Conservation (phyloP, 2,329 filamentous ascomycete species). For the Aspergillus melleus region DNA sequence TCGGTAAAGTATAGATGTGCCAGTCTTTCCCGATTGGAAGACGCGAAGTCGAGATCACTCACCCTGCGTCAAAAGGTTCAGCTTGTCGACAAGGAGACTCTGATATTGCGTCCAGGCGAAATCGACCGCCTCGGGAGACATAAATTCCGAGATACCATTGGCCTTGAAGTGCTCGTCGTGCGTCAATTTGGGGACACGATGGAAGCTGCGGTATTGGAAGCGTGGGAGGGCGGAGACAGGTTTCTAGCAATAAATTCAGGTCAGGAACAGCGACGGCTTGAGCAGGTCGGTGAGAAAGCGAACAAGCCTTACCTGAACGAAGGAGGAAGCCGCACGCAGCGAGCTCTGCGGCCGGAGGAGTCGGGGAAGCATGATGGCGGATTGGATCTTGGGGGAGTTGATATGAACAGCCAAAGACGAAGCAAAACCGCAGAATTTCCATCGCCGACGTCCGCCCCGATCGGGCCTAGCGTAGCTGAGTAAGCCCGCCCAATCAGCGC, state of each 20-base stretch:
- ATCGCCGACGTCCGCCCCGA: conserved; percentile 20
- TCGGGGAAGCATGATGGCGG: conserved; percentile 44
- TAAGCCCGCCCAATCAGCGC: conserved; percentile 28
- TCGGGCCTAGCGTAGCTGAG: conserved; percentile 31
- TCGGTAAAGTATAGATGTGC: neutral
- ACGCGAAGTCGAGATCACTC: conserved; percentile 21
- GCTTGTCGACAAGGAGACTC: conserved; percentile 67
- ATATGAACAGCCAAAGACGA: conserved; percentile 13
- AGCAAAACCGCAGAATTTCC: conserved; percentile 38
- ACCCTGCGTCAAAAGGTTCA: conserved; percentile 76
- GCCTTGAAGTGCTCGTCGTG: conserved; percentile 47
- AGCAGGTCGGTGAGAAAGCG: conserved; percentile 8
- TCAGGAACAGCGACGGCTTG: conserved; percentile 1
- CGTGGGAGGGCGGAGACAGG: conserved; percentile 37
- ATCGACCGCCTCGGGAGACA: conserved; percentile 68
- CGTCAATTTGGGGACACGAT: conserved; percentile 51
- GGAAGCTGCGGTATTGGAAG: conserved; percentile 39
- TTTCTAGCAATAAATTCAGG: conserved; percentile 25
- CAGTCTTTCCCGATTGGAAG: neutral
- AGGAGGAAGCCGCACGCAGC: conserved; percentile 42
- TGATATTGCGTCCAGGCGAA: conserved; percentile 85
- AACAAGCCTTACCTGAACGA: conserved; percentile 33
- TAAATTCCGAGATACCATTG: conserved; percentile 67
- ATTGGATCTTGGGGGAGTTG: conserved; percentile 18
- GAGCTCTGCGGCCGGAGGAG: conserved; percentile 45